Percentiles rank a stretch among this genome's conserved stretches.
phyloP scores from a whole-genome alignment of 805 yeast species.

The Brettanomyces nanus region DNA sequence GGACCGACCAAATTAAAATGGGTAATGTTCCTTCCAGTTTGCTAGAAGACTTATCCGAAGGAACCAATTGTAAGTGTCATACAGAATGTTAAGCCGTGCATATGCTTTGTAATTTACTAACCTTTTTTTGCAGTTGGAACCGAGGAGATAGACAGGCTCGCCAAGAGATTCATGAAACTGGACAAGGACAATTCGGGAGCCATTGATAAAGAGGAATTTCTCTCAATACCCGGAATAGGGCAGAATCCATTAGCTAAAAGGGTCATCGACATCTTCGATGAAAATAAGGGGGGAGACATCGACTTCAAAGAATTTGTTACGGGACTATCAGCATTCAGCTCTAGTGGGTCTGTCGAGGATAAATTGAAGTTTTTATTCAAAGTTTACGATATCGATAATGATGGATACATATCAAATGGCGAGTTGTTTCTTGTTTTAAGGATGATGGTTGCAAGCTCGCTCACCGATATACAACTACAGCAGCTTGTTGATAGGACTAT shows the following conservation, averaged over 20 bases:
- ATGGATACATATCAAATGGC: constrained; percentile 92
- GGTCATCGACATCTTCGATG: constrained; percentile 89
- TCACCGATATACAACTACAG: constrained; percentile 81
- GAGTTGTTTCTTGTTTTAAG: constrained; percentile 86
- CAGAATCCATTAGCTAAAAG: constrained; percentile 85
- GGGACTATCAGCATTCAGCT: constrained; percentile 67
- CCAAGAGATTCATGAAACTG: constrained; percentile 89
- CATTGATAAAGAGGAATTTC: constrained; percentile 82
- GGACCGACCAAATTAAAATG: constrained; percentile 22
- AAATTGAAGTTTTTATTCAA: constrained; percentile 84
- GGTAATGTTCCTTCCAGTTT: constrained; percentile 31
- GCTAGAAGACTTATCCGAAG: constrained; percentile 66
- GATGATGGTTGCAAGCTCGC: constrained; percentile 93
- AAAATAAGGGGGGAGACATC: constrained; percentile 85
- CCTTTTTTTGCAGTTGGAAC: constrained; percentile 74
- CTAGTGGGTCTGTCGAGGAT: constrained; percentile 71
- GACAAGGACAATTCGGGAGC: constrained; percentile 92
- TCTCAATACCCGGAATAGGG: constrained; percentile 87
- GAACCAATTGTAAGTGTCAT: constrained; percentile 62
- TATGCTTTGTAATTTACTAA: not conserved
- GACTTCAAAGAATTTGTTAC: constrained; percentile 91
- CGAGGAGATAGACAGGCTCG: constrained; percentile 85
- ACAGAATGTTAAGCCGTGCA: not conserved
- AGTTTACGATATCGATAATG: constrained; percentile 92
- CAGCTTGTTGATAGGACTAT: constrained; percentile 97